Base-by-base conservation (phyloP, 75 land plant genomes). In the Cunninghamia lanceolata region DNA sequence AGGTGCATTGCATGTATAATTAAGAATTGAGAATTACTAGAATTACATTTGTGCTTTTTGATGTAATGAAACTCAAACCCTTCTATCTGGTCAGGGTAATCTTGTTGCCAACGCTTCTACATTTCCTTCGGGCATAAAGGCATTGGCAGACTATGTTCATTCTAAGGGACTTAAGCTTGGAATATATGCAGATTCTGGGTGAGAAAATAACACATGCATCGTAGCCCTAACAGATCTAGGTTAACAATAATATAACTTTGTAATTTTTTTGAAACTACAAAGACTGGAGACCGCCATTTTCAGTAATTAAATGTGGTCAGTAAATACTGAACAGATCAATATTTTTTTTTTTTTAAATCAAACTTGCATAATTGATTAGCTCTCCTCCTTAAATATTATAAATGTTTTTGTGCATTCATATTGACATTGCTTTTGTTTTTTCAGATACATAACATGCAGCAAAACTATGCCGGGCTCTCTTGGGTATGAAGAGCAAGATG, bases 381-480 rank as follows among this genome's bases (percentile, higher is more conserved):
- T n/a, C n/a, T n/a, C n/a, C n/a, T n/a, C n/a, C n/a, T n/a, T n/a
- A n/a, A n/a, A n/a, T 28, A 28, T 28, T 66, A 6, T 25, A 66
- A 4, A 66, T 5, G 2, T 46, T 16, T 1, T 35, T 50, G 15
- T 56, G 6, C 40, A 13, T 13, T 47, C 46, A 43, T 10, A 7
- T 47, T 47, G 14, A 1, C 14, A 10, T 13, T 10, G 9, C 8
- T 50, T 3, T 50, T 47, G 53, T 11, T 50, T 50, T 50, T 16
- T 50, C 84, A 94, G 95, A 35, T 81, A 38, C 46, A 86, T 54
- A 54, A 94, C 95, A 30, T 94, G 95, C 79, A 91, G 91, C 83
- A 88, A 88, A 39, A 87, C 74, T 42, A 95, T 91, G 95, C 99
- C 99, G 6, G 99, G 99, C 1, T 97, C 99, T 43, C 90, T 97